These are phyloP conservation scores for Aspergillus affinis DNA, from an alignment of 495 filamentous ascomycete genomes.

Conservation along the genomic window DNA sequence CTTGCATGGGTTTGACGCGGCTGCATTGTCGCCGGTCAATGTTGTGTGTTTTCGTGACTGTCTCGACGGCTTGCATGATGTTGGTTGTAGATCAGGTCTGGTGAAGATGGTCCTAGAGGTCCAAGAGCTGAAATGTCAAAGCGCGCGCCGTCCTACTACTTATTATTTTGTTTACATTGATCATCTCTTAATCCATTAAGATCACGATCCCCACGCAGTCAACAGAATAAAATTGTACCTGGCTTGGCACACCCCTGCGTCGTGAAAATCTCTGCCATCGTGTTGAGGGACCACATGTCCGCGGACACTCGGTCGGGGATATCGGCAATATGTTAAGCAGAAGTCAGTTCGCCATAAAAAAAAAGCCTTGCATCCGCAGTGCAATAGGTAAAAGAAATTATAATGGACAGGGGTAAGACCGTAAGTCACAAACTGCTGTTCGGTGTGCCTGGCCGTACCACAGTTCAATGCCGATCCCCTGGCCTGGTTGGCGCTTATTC, in stretches of 20 bases:
- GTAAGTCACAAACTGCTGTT: not conserved
- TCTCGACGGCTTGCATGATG: conserved; percentile 13
- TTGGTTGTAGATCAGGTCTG: not conserved
- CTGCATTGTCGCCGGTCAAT: conserved; percentile 14
- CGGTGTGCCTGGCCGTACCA: not conserved
- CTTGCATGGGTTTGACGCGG: conserved; percentile 16
- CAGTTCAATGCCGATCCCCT: not conserved
- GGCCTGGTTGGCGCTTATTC: not conserved
- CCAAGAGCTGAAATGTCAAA: not conserved
- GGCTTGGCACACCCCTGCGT: not conserved
- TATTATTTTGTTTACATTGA: not conserved
- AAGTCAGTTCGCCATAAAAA: not conserved
- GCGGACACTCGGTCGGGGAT: not conserved
- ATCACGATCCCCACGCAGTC: conserved; percentile 3
- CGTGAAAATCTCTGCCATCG: not conserved
- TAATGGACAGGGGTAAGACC: not conserved
- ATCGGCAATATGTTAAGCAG: not conserved
- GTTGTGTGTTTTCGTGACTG: conserved; percentile 9
- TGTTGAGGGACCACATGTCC: not conserved
- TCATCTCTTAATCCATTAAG: not conserved
- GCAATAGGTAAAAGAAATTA: not conserved
- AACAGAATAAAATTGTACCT: not conserved
- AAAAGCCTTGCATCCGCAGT: not conserved
- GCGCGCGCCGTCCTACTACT: conserved; percentile 1
- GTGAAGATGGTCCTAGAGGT: not conserved